Conservation (phyloP, 495 filamentous ascomycete species). For the Poronia punctata region DNA sequence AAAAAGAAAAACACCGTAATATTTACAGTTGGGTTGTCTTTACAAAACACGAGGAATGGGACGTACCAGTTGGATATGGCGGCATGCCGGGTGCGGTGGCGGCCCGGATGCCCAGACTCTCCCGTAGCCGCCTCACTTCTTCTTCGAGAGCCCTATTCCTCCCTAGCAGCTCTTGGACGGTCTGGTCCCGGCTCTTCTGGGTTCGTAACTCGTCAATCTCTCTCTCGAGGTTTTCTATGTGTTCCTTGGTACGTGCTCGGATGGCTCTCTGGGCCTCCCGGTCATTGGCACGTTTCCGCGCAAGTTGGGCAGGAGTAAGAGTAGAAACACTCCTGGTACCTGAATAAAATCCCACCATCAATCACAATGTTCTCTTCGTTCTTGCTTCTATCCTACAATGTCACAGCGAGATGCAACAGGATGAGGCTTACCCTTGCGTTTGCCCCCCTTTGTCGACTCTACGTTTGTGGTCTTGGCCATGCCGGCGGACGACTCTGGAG, state of each 20-base stretch:
- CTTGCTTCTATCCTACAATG: too few species aligned
- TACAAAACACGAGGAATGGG: background rate
- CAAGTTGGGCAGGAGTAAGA: slow-evolving; percentile 64
- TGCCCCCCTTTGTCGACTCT: slow-evolving; percentile 8
- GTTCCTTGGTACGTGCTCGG: slow-evolving; percentile 70
- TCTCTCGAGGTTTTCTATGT: slow-evolving; percentile 70
- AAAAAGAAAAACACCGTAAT: background rate
- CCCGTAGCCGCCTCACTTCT: slow-evolving; percentile 25
- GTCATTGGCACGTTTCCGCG: slow-evolving; percentile 81
- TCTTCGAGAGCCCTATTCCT: slow-evolving; percentile 34
- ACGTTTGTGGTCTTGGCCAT: slow-evolving; percentile 8
- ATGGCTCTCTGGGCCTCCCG: slow-evolving; percentile 84
- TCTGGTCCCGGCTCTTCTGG: slow-evolving; percentile 27
- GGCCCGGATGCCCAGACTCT: slow-evolving; percentile 20
- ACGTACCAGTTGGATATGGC: slow-evolving; percentile 10
- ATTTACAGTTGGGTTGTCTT: background rate
- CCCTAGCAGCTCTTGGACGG: slow-evolving; percentile 26
- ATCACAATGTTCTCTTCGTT: too few species aligned
- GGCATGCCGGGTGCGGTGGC: slow-evolving; percentile 6
- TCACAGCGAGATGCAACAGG: too few species aligned
- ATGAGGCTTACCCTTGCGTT: slow-evolving; percentile 12
- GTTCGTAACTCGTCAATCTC: slow-evolving; percentile 53
- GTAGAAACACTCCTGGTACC: slow-evolving; percentile 66
- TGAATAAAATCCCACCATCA: slow-evolving; percentile 12
- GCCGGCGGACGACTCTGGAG: slow-evolving; percentile 4